A percentile compares a stretch with the other conserved stretches of the same genome.
Conservation (phyloP, 2,329 filamentous ascomycete species). For the Elsinoe batatas region DNA sequence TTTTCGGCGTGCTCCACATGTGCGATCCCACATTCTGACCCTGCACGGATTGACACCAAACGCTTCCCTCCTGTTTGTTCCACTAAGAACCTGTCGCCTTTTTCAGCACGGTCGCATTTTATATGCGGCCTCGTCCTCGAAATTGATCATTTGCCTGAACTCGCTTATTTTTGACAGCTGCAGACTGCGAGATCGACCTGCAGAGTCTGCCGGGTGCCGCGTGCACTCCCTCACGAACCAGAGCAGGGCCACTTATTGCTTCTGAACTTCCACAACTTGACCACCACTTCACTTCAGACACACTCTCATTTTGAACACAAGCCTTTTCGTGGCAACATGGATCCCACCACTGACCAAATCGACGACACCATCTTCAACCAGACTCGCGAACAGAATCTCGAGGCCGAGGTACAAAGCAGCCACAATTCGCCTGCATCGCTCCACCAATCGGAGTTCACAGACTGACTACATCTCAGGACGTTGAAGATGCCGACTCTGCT, state of each 20-base stretch:
- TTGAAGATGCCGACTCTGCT: constrained; percentile 28
- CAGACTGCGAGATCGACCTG: background rate
- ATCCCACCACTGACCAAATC: constrained; percentile 10
- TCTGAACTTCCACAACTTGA: background rate
- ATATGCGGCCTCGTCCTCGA: background rate
- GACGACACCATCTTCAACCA: constrained; percentile 14
- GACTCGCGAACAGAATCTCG: constrained; percentile 28
- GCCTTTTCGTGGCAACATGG: constrained; percentile 7
- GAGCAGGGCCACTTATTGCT: constrained; percentile 1
- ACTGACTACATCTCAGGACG: constrained; percentile 13
- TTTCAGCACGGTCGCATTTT: background rate
- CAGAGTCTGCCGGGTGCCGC: constrained; percentile 7
- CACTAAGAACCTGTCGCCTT: background rate
- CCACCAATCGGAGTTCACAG: background rate
- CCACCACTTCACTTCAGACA: background rate
- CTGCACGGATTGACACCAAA: background rate
- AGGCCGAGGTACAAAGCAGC: constrained; percentile 26
- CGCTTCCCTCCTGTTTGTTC: background rate
- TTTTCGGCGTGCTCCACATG: background rate
- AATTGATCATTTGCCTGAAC: background rate
- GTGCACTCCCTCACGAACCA: constrained; percentile 1
- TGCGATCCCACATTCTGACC: background rate
- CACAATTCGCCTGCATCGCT: background rate
- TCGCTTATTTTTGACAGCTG: constrained; percentile 4
- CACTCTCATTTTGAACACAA: background rate